Evolutionary conservation across 2,329 filamentous ascomycete genomes (phyloP).

Genomic region (Remersonia thermophila): DNA sequence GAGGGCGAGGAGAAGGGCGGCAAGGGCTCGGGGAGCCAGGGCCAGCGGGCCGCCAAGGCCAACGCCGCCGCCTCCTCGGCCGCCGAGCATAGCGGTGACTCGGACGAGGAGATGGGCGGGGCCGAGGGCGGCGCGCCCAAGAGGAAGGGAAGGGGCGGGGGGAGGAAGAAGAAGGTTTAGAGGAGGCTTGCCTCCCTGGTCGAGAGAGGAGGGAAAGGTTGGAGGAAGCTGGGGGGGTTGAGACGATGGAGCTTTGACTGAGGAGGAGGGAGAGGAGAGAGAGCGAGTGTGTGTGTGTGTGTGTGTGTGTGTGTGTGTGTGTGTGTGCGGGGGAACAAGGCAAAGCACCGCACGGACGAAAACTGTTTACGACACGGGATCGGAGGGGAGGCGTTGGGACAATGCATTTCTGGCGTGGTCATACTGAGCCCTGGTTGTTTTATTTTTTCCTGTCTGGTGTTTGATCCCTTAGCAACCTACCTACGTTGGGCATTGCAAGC

Average conservation of each 20-base stretch:
- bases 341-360: background rate
- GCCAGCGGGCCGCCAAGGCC: too few relatives aligned
- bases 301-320: too few relatives aligned
- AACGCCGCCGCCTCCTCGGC: too few relatives aligned
- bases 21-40: conserved; percentile 8
- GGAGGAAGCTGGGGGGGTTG: background rate
- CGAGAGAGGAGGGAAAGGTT: background rate
- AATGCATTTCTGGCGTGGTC: too few relatives aligned
- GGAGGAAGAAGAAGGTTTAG: conserved; percentile 19
- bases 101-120: conserved; percentile 18
- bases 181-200: background rate
- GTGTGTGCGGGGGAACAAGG: background rate
- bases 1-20: conserved; percentile 50
- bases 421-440: too few relatives aligned
- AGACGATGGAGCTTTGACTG: background rate
- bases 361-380: conserved; percentile 3
- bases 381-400: background rate
- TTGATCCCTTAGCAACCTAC: too few relatives aligned
- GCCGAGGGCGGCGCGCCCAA: conserved; percentile 30
- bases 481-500: too few relatives aligned
- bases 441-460: too few relatives aligned
- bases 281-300: too few relatives aligned
- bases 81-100: conserved; percentile 28
- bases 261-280: too few relatives aligned
- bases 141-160: conserved; percentile 27